Evolutionary conservation across 192 early-diverging fungal genomes (phyloP).

Genomic region (Linnemannia zychae): DNA sequence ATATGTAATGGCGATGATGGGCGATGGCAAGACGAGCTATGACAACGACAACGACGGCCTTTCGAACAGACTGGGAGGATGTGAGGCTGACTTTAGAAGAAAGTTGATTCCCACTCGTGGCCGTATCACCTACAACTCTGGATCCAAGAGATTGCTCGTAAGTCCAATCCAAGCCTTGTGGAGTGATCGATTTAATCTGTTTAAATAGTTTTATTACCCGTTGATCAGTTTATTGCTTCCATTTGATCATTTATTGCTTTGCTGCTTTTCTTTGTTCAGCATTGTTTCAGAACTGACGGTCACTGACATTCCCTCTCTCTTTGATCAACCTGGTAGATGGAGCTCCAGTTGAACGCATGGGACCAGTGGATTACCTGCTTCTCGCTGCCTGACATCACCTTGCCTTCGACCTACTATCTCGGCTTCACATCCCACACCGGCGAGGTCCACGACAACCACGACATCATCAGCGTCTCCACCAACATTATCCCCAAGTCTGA

Average conservation of each 20-base stretch:
- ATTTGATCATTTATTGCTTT: background rate
- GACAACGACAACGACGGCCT: conserved; percentile 89
- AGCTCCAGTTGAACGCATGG: conserved; percentile 61
- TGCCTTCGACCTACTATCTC: conserved; percentile 85
- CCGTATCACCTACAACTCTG: conserved; percentile 80
- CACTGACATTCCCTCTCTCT: background rate
- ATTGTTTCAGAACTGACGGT: background rate
- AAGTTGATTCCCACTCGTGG: conserved; percentile 75
- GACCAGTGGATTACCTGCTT: conserved; percentile 91
- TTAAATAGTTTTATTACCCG: too few relatives aligned
- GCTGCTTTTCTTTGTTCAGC: background rate
- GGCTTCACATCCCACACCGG: conserved; percentile 96
- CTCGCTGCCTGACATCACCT: conserved; percentile 76
- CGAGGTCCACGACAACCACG: conserved; percentile 82
- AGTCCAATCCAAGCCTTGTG: background rate
- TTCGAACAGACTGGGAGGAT: conserved; percentile 73
- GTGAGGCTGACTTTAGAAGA: conserved; percentile 85
- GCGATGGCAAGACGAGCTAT: conserved; percentile 91
- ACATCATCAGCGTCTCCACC: conserved; percentile 64
- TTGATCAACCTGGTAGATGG: conserved; percentile 34
- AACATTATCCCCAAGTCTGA: conserved; percentile 27
- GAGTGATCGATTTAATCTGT: too few relatives aligned
- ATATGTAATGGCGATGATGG: conserved; percentile 93
- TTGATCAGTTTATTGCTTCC: too few relatives aligned
- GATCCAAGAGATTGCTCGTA: conserved; percentile 34